These are phyloP conservation scores for Lobosporangium transversale DNA, from an alignment of 192 early-diverging fungal genomes.

Conservation along the genomic window DNA sequence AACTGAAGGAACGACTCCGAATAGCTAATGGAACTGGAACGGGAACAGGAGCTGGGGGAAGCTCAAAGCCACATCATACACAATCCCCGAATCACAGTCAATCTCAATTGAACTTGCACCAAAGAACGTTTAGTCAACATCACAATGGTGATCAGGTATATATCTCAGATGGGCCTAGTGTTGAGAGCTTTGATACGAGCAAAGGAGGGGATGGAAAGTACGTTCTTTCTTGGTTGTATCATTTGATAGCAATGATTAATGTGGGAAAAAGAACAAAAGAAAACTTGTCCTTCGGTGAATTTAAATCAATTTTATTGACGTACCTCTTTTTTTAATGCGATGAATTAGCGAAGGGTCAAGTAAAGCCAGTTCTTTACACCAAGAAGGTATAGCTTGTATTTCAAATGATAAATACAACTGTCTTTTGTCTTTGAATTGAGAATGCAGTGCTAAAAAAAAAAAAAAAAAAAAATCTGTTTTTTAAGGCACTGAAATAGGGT, in stretches of 20 bases:
- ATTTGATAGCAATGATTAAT: too few species aligned
- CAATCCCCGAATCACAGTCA: conserved; percentile 5
- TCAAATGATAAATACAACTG: neutral
- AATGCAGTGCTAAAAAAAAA: too few species aligned
- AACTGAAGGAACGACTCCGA: conserved; percentile 6
- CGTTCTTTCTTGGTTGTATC: too few species aligned
- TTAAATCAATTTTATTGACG: neutral
- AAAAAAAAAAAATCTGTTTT: neutral
- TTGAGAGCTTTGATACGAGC: conserved; percentile 23
- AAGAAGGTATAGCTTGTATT: conserved; percentile 10
- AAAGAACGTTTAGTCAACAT: conserved; percentile 14
- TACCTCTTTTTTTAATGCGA: neutral
- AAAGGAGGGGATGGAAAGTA: conserved; percentile 34
- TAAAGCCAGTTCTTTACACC: conserved; percentile 24
- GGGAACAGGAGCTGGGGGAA: too few species aligned
- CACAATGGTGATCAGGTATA: conserved; percentile 6
- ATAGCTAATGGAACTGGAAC: too few species aligned
- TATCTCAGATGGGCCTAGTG: conserved; percentile 16
- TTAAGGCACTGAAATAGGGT: conserved; percentile 1
- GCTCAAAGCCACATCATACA: neutral
- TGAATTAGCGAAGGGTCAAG: conserved; percentile 11
- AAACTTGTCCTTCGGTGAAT: neutral
- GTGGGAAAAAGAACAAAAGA: neutral
- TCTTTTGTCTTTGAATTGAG: neutral
- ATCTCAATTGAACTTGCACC: neutral